Base-by-base conservation (phyloP, 805 yeast species). In the Saccharomycopsis babjevae region DNA sequence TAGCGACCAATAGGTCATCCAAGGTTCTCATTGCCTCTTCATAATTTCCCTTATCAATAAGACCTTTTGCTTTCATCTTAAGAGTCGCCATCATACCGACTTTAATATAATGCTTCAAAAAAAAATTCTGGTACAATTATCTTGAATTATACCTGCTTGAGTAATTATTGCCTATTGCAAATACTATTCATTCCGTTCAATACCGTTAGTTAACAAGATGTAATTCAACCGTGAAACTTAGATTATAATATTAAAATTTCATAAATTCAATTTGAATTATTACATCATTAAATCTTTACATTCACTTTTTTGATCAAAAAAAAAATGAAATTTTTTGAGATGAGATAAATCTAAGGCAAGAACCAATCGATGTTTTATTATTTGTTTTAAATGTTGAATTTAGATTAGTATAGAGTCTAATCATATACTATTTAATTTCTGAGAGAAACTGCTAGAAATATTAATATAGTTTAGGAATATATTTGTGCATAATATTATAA, bases 11-110 rank as follows among this genome's bases (percentile, higher is more conserved):
- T 0, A 82, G 79, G 0, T 67, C 62, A 5, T 77, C 71, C 56
- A 76, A 76, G 7, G 69, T 54, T 10, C 70, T 66, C 28, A 82
- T 68, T 0, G 89, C 88, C 6, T 72, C 69, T 11, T 71, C 70
- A 36, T 74, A 78, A 16, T 82, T 77, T 40, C 75, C 77, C 62
- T 67, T 73, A 69, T 74, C 86, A 70, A 75, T 80, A 13, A 46
- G 32, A 22, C 25, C 15, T 8, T 15, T 22, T 25, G 52, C 52
- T 46, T 46, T 7, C 32, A 22, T 46, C 32, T 16, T 22, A 25
- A 20, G 13, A 10, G 28, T 25, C 32, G 13, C 10, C 5, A 20
- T n/a, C 46, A 40, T 40, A 25, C 25, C 18, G 8, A 6, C 15
- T 42, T 42, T 20, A 8, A 18, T 42, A 18, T 42, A 2, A 22